Conservation (phyloP, 805 yeast genomes). For the Saccharomycopsis schoenii region DNA sequence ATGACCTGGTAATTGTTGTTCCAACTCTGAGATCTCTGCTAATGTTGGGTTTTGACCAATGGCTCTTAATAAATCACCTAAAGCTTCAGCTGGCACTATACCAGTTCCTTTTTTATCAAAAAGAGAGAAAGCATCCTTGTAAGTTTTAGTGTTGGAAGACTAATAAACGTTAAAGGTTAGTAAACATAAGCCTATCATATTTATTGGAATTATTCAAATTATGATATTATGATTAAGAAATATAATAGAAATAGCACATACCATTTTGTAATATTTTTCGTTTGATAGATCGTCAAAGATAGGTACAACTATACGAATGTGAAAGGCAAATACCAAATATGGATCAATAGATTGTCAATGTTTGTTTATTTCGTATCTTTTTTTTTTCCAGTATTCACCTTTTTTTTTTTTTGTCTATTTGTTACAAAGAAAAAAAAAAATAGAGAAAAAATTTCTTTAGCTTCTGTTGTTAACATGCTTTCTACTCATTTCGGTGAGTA, state of each 20-base stretch:
- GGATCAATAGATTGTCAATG: neutral
- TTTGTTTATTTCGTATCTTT: neutral
- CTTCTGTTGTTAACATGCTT: too few relatives aligned
- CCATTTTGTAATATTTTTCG: neutral
- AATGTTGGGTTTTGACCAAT: conserved; percentile 98
- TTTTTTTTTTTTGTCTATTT: neutral
- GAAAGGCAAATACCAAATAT: neutral
- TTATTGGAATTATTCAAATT: neutral
- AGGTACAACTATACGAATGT: neutral
- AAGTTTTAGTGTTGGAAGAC: conserved; percentile 29
- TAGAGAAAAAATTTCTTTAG: too few relatives aligned
- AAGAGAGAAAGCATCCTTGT: conserved; percentile 91
- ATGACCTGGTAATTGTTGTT: conserved; percentile 27
- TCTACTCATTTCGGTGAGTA: neutral
- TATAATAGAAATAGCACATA: neutral
- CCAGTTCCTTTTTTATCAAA: conserved; percentile 97
- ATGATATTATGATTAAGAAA: neutral
- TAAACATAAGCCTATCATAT: neutral
- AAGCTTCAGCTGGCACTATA: conserved; percentile 66
- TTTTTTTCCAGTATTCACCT: neutral
- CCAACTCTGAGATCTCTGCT: conserved; percentile 65
- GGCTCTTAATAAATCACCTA: conserved; percentile 92
- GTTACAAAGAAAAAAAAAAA: neutral
- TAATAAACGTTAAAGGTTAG: conserved; percentile 1
- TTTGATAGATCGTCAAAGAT: neutral